These are phyloP conservation scores for Dicorynia guianensis DNA, from an alignment of 306 rosid species.

Conservation along the genomic window DNA sequence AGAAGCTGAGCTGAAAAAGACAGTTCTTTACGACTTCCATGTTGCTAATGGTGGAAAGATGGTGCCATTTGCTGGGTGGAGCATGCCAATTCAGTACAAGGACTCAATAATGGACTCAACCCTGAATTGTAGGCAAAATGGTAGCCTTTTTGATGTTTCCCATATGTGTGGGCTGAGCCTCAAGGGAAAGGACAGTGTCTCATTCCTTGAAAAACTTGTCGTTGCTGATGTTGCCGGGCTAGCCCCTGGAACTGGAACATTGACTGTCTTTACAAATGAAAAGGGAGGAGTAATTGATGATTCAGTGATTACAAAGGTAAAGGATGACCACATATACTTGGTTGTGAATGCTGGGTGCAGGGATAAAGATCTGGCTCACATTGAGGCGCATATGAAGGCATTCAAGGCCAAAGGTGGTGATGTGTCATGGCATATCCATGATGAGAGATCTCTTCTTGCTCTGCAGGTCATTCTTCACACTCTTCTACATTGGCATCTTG, in stretches of 20 bases:
- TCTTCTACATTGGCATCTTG: slow-evolving; percentile 16
- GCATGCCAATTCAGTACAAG: slow-evolving; percentile 96
- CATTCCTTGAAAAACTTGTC: slow-evolving; percentile 87
- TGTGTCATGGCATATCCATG: slow-evolving; percentile 95
- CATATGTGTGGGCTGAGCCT: slow-evolving; percentile 96
- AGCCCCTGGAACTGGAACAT: slow-evolving; percentile 78
- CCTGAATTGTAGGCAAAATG: slow-evolving; percentile 82
- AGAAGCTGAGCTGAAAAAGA: slow-evolving; percentile 86
- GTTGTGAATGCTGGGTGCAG: slow-evolving; percentile 97
- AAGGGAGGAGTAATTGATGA: slow-evolving; percentile 96
- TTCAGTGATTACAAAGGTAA: slow-evolving; percentile 91
- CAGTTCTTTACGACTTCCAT: slow-evolving; percentile 85
- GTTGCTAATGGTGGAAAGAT: slow-evolving; percentile 90
- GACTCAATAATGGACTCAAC: slow-evolving; percentile 96
- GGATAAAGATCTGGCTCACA: slow-evolving; percentile 94
- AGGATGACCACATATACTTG: slow-evolving; percentile 78
- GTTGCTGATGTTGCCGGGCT: slow-evolving; percentile 90
- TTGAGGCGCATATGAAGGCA: slow-evolving; percentile 91
- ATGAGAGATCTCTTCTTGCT: slow-evolving; percentile 93
- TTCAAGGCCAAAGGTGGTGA: slow-evolving; percentile 98
- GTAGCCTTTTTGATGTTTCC: slow-evolving; percentile 85
- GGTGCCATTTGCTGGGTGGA: slow-evolving; percentile 99
- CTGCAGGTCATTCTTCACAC: slow-evolving; percentile 67
- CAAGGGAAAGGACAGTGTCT: slow-evolving; percentile 75
- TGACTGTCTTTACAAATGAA: slow-evolving; percentile 92